Evolutionary conservation across 495 filamentous ascomycete genomes (phyloP).

Genomic region (Aspergillus nidulans): DNA sequence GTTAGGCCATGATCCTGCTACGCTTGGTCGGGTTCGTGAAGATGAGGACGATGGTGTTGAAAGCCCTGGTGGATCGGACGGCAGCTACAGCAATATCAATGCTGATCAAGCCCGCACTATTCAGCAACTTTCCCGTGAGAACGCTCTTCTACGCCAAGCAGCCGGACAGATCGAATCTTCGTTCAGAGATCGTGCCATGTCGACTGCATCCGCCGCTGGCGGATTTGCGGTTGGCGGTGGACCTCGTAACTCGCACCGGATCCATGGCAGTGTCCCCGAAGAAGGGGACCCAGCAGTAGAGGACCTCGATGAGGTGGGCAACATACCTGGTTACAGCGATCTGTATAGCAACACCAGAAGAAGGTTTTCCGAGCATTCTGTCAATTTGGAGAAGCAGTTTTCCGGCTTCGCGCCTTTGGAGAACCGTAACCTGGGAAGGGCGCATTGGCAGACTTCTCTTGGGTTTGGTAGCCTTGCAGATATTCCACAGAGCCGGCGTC

Average conservation of each 20-base stretch:
- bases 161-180: constrained; percentile 56
- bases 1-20: constrained; percentile 63
- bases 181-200: constrained; percentile 58
- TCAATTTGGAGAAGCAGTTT: constrained; percentile 49
- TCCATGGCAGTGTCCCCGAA: constrained; percentile 62
- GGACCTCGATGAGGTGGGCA: constrained; percentile 61
- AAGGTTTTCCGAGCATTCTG: constrained; percentile 61
- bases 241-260: constrained; percentile 53
- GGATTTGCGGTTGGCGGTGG: constrained; percentile 44
- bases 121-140: constrained; percentile 68
- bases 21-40: constrained; percentile 74
- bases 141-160: constrained; percentile 63
- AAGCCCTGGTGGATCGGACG: constrained; percentile 62
- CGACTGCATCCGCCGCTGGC: constrained; percentile 41
- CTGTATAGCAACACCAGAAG: constrained; percentile 45
- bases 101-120: constrained; percentile 62
- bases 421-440: constrained; percentile 72
- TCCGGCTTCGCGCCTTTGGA: constrained; percentile 55
- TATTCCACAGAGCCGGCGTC: constrained; percentile 79
- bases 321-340: constrained; percentile 46
- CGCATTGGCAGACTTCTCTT: constrained; percentile 82
- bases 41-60: constrained; percentile 75
- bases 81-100: constrained; percentile 48
- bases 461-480: constrained; percentile 70
- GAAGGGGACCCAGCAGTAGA: constrained; percentile 68